Base-by-base conservation (phyloP, 1,139 yeast genomes). In the Maudiozyma humilis region DNA sequence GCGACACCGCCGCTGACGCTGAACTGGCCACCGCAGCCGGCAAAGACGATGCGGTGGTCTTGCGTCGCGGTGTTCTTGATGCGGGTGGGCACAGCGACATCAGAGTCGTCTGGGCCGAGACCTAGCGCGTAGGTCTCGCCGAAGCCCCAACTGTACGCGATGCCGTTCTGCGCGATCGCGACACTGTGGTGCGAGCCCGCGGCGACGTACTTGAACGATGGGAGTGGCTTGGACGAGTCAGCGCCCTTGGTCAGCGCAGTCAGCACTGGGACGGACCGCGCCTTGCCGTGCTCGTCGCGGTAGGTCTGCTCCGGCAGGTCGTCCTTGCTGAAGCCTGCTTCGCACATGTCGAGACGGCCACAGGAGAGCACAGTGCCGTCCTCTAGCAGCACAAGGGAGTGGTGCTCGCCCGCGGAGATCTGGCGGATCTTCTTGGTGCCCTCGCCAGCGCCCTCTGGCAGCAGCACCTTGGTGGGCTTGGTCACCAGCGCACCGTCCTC, bases 101-200 rank as follows among this genome's bases (percentile, higher is more conserved):
- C 97, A 40, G 85, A 96, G 38, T 86, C 95, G 30, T 82, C 73
- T 7, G 89, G 91, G 8, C 98, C 98, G 47, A 88, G 79, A 3
- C 99, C 99, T 30, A 91, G 81, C 18, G 95, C 98, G 62, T 86
- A 91, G 0, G 96, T 88, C 53, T 89, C 97, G 40, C 93, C 96
- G 62, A 89, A 91, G 1, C 99, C 99, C 99, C 99, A 91, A 1
- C 96, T 77, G 68, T 81, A 91, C 0, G 80, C 85, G 46, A 84
- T 69, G 4, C 99, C 98, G 54, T 86, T 89, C 31, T 72, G 76
- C 7, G 93, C 79, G 4, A 89, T 74, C 1, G 96, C 96, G 49
- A 91, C 67, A 0, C 94, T 83, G 62, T 91, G 98, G 57, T 91
- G 97, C 0, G 95, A 82, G 0, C 98, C 98, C 40, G 82, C 78